Evolutionary conservation across 2,329 filamentous ascomycete genomes (phyloP), one percentile per base, ranked within the genome.

Genomic region (Penicillium nordicum): DNA sequence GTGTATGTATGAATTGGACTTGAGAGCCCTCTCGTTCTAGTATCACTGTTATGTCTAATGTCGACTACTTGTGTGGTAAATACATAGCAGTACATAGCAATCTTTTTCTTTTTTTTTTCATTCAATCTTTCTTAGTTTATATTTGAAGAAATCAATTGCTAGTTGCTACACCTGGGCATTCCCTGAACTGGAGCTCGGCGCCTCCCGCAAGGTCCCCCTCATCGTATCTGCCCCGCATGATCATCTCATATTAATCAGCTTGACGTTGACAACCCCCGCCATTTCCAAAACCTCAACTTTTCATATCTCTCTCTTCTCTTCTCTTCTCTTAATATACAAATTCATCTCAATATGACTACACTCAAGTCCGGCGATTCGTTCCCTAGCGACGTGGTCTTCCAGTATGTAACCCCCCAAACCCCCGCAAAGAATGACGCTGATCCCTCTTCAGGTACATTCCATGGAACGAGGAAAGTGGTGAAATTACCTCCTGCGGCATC

Each of bases 351-450:
- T 67, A 85, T 84, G 82, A 71, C 87, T 77, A 81, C 82, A 70
- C 85, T 94, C 75, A 87, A 92, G 73, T 82, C 83, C 70, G 92
- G 92, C 69, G 90, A 96, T 73, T 78, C 80, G 69, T 93, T 97
- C 82, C 93, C 92, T 62, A 80, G 84, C 63, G 88, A 83, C 67
- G 87, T 96, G 52, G 81, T 82, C 73, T 97, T 97, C 82, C 78
- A 82, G 84, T 87, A 75, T 66, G 81, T 75, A 18, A 27, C 36
- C 34, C 38, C 8, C n/a, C n/a, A n/a, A 36, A 23, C 11, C 34
- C 14, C 8, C 32, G 7, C 27, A 10, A 40, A 45, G 16, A 25
- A 44, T 23, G 36, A 47, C 11, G 12, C 50, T 58, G 32, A 57
- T 47, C 11, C 30, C 32, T 16, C 29, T 27, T 11, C 30, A 88